Base-by-base conservation (phyloP, 2,329 filamentous ascomycete species). In the Fusarium albidum region DNA sequence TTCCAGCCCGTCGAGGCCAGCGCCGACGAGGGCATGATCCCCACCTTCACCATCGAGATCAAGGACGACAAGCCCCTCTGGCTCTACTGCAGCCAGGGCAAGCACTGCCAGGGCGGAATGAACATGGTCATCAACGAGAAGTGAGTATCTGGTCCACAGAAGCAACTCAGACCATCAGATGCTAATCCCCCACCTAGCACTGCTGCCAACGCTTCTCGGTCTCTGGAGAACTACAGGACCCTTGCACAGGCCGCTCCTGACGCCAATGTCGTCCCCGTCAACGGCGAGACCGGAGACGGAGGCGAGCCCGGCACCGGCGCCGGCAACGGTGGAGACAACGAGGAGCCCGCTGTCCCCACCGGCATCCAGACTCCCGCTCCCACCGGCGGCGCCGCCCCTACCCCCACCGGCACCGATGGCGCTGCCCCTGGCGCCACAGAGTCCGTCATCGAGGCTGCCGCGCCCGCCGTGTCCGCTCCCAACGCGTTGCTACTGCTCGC, bases 91-190 rank as follows among this genome's bases (percentile, higher is more conserved):
- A 86, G 85, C 26, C 87, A 92, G 72, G 85, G 71, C 38, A 83
- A 80, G 68, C 91, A 95, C 76, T 95, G 90, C 74, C 83, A 92
- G 72, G 75, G 70, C 40, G 89, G 89, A 57, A 92, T 92, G 88
- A 81, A 82, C 51, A 88, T 90, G 77, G 88, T 90, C 27, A 86
- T 92, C 69, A 92, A 93, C 73, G 84, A 84, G 75, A 80, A 88
- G 86, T 89, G 74, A 74, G 86, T 74, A n/a, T n/a, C n/a, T n/a
- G n/a, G n/a, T n/a, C n/a, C n/a, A n/a, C n/a, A n/a, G n/a, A n/a
- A n/a, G n/a, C n/a, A n/a, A n/a, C n/a, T n/a, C n/a, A n/a, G n/a
- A n/a, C n/a, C n/a, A 7, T 12, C n/a, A 2, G 9, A 17, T 37
- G 18, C 49, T 60, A 35, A 65, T 21, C 40, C 25, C 28, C 48